phyloP scores from a whole-genome alignment of 129 eudicot genomes.

The Heracleum sosnowskyi region DNA sequence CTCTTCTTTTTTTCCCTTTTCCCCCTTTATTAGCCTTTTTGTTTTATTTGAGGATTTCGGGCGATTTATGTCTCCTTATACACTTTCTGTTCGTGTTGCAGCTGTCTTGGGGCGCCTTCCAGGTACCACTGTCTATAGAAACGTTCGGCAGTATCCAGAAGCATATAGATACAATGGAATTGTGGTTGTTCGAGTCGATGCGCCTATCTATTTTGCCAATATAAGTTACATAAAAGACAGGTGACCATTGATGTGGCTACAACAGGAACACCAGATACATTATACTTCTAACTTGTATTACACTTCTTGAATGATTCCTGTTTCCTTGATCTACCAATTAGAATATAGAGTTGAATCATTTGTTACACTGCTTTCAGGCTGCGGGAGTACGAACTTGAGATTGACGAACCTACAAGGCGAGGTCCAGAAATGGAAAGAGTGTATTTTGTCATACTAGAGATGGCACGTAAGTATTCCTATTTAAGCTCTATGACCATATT shows the following conservation, averaged over 20 bases:
- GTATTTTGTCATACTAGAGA: constrained; percentile 72
- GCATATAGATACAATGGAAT: constrained; percentile 86
- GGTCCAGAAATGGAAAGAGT: constrained; percentile 85
- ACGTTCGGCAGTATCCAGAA: constrained; percentile 86
- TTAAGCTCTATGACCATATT: background rate
- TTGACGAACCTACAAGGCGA: constrained; percentile 49
- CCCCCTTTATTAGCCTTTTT: background rate
- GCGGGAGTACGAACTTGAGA: constrained; percentile 63
- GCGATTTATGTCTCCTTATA: background rate
- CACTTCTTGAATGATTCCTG: background rate
- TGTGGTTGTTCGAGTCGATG: constrained; percentile 93
- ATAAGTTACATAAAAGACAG: constrained; percentile 96
- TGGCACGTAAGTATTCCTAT: constrained; percentile 68
- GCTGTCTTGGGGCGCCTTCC: constrained; percentile 99
- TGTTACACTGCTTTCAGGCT: constrained; percentile 40
- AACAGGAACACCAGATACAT: background rate
- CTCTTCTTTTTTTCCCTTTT: background rate
- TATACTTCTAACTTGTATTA: constrained; percentile 4
- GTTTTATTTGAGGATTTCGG: background rate
- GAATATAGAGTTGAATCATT: background rate
- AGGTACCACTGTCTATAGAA: constrained; percentile 95
- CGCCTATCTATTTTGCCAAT: constrained; percentile 97
- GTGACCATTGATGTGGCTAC: constrained; percentile 24
- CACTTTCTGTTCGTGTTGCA: constrained; percentile 25
- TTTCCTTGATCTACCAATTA: background rate